Evolutionary conservation across 2,329 filamentous ascomycete genomes (phyloP).

Genomic region (Fusarium sororula): DNA sequence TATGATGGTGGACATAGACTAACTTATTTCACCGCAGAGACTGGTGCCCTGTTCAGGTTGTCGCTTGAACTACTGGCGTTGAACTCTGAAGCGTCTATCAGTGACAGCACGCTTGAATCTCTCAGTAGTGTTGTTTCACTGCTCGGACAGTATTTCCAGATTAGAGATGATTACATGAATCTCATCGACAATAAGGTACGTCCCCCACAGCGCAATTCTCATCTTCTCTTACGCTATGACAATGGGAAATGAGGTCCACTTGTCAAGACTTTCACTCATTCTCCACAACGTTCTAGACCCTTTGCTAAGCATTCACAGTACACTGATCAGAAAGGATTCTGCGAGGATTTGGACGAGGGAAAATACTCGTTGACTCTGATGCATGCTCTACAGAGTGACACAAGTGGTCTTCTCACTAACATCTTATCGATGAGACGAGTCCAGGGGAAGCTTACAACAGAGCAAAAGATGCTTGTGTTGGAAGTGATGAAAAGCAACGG

Average conservation of each 20-base stretch:
- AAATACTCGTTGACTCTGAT: background rate
- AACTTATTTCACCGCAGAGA: background rate
- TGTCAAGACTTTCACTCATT: background rate
- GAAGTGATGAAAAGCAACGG: background rate
- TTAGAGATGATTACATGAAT: conserved; percentile 8
- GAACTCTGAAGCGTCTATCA: background rate
- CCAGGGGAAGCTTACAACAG: background rate
- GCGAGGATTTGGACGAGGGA: background rate
- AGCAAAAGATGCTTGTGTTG: background rate
- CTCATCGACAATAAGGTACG: background rate
- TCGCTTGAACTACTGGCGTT: background rate
- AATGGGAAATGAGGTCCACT: no score
- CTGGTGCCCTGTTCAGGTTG: background rate
- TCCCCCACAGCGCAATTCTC: rapidly evolving
- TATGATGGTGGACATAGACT: rapidly evolving
- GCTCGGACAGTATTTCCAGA: background rate
- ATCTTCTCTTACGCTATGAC: background rate
- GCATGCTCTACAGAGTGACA: background rate
- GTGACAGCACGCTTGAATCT: background rate
- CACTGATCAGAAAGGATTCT: conserved; percentile 1
- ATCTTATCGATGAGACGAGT: background rate
- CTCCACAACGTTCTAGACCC: background rate
- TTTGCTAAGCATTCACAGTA: background rate
- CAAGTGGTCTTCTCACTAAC: background rate
- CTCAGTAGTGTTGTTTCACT: background rate